Evolutionary conservation across 805 yeast species (phyloP).

Genomic region (Jamesozyma rosinii): DNA sequence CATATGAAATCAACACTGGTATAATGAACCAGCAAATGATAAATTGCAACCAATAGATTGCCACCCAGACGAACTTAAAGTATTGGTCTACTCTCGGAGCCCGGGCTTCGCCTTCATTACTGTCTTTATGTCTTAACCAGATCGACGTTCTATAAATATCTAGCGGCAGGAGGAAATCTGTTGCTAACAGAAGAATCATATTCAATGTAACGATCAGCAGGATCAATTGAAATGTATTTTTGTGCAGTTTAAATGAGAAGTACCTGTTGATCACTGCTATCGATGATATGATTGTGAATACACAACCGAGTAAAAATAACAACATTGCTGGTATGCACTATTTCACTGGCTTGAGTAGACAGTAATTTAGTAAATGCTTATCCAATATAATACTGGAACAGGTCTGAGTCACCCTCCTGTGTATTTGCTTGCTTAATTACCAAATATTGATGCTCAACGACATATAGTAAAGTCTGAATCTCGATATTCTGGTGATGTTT

Average conservation of each 20-base stretch:
- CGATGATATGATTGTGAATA: slow-evolving; percentile 6
- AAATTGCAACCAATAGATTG: slow-evolving; percentile 27
- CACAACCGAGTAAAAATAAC: slow-evolving; percentile 1
- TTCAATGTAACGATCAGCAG: slow-evolving; percentile 16
- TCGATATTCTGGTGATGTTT: no score
- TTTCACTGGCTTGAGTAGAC: no score
- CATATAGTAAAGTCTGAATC: no score
- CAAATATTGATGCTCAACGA: no score
- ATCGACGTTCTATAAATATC: slow-evolving; percentile 13
- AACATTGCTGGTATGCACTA: not conserved
- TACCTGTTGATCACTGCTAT: slow-evolving; percentile 20
- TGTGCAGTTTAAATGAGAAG: slow-evolving; percentile 24
- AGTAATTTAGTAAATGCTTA: no score
- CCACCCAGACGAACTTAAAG: slow-evolving; percentile 18
- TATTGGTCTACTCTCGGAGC: slow-evolving; percentile 4
- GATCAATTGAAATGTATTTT: slow-evolving; percentile 19
- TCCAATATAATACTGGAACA: no score
- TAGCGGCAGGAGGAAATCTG: slow-evolving; percentile 24
- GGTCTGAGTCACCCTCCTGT: no score
- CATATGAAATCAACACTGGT: slow-evolving; percentile 27
- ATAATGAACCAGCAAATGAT: slow-evolving; percentile 26
- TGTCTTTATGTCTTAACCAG: slow-evolving; percentile 7
- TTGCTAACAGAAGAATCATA: slow-evolving; percentile 23
- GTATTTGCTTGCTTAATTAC: no score
- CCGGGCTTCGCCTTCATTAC: not conserved